Conservation (phyloP, 2,329 filamentous ascomycete species). For the Calonectria hongkongensis region DNA sequence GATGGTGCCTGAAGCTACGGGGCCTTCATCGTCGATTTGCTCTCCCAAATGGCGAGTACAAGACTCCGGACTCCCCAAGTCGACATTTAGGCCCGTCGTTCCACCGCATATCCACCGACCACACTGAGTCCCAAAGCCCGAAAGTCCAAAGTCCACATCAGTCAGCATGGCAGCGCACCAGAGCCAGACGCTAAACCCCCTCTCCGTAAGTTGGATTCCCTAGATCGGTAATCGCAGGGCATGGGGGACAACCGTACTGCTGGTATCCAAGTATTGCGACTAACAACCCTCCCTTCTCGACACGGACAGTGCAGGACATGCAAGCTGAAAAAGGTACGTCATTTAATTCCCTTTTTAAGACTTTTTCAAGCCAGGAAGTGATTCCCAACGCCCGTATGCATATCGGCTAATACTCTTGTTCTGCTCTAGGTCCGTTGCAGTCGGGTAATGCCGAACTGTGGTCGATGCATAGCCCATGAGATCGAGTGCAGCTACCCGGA, state of each 20-base stretch:
- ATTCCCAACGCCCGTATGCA: neutral
- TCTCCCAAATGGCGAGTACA: constrained; percentile 14
- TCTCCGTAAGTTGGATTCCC: constrained; percentile 28
- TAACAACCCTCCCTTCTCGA: constrained; percentile 17
- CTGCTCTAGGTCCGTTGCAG: constrained; percentile 53
- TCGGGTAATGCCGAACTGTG: constrained; percentile 54
- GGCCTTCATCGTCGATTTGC: constrained; percentile 1
- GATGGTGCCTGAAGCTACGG: neutral
- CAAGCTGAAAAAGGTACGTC: constrained; percentile 32
- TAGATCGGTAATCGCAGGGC: neutral
- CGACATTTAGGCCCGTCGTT: constrained; percentile 16
- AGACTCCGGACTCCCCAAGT: constrained; percentile 31
- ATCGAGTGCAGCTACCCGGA: constrained; percentile 55
- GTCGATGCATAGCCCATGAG: constrained; percentile 52
- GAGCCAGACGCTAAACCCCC: constrained; percentile 21
- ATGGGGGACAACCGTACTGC: neutral
- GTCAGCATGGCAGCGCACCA: constrained; percentile 5
- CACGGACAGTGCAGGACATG: constrained; percentile 21
- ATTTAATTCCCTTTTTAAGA: neutral
- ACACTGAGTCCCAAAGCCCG: constrained; percentile 17
- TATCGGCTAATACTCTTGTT: neutral
- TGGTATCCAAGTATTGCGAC: constrained; percentile 7
- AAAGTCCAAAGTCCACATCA: constrained; percentile 24
- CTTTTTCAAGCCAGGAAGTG: neutral
- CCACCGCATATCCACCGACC: constrained; percentile 23